These are phyloP conservation scores for Ceratobasidium sp. DNA, from an alignment of 1,284 basidiomycete genomes.

Conservation along the genomic window DNA sequence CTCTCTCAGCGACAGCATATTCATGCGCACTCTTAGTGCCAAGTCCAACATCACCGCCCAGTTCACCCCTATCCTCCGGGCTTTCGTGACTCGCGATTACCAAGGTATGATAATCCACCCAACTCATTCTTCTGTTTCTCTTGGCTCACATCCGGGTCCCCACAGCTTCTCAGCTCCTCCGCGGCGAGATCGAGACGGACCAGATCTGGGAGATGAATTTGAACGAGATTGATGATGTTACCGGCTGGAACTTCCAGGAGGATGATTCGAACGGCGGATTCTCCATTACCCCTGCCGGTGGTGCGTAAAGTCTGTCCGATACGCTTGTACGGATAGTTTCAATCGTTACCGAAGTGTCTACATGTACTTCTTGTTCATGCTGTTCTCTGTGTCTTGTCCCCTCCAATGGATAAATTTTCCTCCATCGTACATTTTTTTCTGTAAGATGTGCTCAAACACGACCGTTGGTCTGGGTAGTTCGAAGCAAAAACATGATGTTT, in stretches of 20 bases:
- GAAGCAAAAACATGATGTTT: too few species aligned
- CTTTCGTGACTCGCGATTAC: constrained; percentile 35
- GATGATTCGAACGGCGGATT: constrained; percentile 12
- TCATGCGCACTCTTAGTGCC: constrained; percentile 3
- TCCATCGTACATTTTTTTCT: too few species aligned
- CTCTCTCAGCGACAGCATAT: not conserved
- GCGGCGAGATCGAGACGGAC: constrained; percentile 10
- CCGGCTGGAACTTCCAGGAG: constrained; percentile 37
- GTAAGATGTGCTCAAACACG: too few species aligned
- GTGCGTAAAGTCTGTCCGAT: not conserved
- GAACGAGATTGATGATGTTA: constrained; percentile 38
- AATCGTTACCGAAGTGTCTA: not conserved
- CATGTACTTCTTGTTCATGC: too few species aligned
- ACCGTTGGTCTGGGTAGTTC: too few species aligned
- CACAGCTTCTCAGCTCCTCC: constrained; percentile 15
- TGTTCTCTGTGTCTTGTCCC: too few species aligned
- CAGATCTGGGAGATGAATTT: constrained; percentile 13
- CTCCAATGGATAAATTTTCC: too few species aligned
- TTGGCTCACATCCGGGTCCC: not conserved
- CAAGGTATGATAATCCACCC: not conserved
- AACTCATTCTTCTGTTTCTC: not conserved
- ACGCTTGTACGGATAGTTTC: not conserved
- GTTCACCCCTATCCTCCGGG: constrained; percentile 30
- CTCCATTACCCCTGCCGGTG: not conserved
- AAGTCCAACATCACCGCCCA: constrained; percentile 38